Conservation (phyloP, 306 rosid species). For the Trifolium pratense region DNA sequence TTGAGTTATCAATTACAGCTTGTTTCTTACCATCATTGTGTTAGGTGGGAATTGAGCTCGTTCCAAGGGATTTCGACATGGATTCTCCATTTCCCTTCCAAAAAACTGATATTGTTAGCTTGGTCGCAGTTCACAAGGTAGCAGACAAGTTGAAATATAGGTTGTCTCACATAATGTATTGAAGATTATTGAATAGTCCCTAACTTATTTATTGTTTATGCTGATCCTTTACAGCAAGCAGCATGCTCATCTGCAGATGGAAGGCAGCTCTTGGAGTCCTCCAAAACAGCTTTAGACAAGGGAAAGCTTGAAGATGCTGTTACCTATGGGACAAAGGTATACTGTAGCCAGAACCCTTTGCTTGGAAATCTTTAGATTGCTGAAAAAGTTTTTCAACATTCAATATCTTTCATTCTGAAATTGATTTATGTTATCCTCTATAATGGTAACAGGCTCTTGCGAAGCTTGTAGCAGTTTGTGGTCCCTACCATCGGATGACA, state of each 20-base stretch:
- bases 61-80: constrained; percentile 93
- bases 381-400: constrained; percentile 17
- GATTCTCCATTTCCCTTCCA: constrained; percentile 84
- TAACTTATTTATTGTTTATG: constrained; percentile 39
- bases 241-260: constrained; percentile 99
- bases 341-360: constrained; percentile 31
- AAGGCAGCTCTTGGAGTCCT: constrained; percentile 93
- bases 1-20: constrained; percentile 37
- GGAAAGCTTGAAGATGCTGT: constrained; percentile 99
- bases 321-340: constrained; percentile 89
- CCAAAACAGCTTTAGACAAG: constrained; percentile 97
- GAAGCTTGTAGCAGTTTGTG: constrained; percentile 94
- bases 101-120: constrained; percentile 80
- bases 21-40: constrained; percentile 31
- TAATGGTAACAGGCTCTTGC: constrained; percentile 83
- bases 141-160: constrained; percentile 40
- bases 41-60: constrained; percentile 94
- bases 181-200: constrained; percentile 28
- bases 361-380: constrained; percentile 26
- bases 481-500: constrained; percentile 98
- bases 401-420: constrained; percentile 32
- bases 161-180: constrained; percentile 17
- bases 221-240: constrained; percentile 81
- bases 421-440: constrained; percentile 33
- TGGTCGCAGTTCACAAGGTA: constrained; percentile 97